phyloP scores from a whole-genome alignment of 805 yeast genomes.

The Wickerhamiella dianesei region DNA sequence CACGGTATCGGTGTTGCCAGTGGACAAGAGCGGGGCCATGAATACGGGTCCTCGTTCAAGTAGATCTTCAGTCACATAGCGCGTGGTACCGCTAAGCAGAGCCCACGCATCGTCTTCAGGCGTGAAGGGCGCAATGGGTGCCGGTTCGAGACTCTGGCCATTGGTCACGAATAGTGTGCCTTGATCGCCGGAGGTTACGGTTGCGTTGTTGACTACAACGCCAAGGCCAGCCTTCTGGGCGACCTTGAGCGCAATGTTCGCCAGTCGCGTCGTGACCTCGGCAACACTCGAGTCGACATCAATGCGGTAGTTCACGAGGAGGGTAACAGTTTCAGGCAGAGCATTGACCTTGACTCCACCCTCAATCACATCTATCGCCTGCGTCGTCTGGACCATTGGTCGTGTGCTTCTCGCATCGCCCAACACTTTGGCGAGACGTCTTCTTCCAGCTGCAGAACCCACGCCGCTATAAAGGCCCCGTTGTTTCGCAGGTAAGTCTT shows the following conservation, averaged over 20 bases:
- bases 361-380: slow-evolving; percentile 48
- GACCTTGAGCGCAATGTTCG: slow-evolving; percentile 26
- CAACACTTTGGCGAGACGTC: slow-evolving; percentile 10
- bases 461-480: neutral
- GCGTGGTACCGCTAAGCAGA: slow-evolving; percentile 47
- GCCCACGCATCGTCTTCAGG: slow-evolving; percentile 34
- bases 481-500: slow-evolving; percentile 20
- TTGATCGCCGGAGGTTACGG: neutral
- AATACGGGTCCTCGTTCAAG: slow-evolving; percentile 21
- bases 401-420: slow-evolving; percentile 17
- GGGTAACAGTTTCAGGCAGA: slow-evolving; percentile 47
- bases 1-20: slow-evolving; percentile 63
- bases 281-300: slow-evolving; percentile 41
- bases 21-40: slow-evolving; percentile 45
- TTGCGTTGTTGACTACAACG: slow-evolving; percentile 16
- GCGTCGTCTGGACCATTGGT: slow-evolving; percentile 45
- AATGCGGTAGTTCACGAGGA: slow-evolving; percentile 51
- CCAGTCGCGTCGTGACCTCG: slow-evolving; percentile 29
- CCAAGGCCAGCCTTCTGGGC: slow-evolving; percentile 37
- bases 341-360: slow-evolving; percentile 74
- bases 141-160: slow-evolving; percentile 31
- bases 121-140: slow-evolving; percentile 38
- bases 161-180: slow-evolving; percentile 6
- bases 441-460: neutral
- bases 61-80: slow-evolving; percentile 46